Evolutionary conservation across 495 filamentous ascomycete species (phyloP).

Genomic region (Amphirosellinia nigrospora): DNA sequence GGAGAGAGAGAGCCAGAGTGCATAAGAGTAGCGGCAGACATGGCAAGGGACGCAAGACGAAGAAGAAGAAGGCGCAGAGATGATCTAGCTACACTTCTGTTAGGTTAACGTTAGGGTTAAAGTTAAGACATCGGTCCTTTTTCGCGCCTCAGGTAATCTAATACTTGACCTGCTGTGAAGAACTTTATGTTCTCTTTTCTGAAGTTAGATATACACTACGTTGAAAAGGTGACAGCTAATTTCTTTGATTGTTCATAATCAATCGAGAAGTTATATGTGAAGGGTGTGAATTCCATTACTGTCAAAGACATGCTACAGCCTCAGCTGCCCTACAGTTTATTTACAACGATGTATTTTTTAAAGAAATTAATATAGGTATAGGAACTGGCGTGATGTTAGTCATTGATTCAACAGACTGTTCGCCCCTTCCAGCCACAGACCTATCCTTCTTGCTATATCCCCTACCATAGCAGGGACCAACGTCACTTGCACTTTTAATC

Average conservation of each 20-base stretch:
- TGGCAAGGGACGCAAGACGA: neutral
- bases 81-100: neutral
- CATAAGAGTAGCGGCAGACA: neutral
- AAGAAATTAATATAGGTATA: too few relatives aligned
- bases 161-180: neutral
- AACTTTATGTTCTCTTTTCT: neutral
- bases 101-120: neutral
- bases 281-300: too few relatives aligned
- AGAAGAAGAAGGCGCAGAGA: neutral
- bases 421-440: neutral
- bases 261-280: neutral
- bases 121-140: neutral
- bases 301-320: too few relatives aligned
- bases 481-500: neutral
- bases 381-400: too few relatives aligned
- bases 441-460: neutral
- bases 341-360: too few relatives aligned
- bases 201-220: neutral
- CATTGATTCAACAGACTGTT: neutral
- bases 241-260: neutral
- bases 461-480: neutral
- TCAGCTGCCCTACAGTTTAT: too few relatives aligned
- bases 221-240: neutral
- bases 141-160: neutral
- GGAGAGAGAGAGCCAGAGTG: slow-evolving; percentile 6